These are phyloP conservation scores for Trichocomaceae sp. DNA, from an alignment of 2,329 filamentous ascomycete genomes.

Conservation along the genomic window DNA sequence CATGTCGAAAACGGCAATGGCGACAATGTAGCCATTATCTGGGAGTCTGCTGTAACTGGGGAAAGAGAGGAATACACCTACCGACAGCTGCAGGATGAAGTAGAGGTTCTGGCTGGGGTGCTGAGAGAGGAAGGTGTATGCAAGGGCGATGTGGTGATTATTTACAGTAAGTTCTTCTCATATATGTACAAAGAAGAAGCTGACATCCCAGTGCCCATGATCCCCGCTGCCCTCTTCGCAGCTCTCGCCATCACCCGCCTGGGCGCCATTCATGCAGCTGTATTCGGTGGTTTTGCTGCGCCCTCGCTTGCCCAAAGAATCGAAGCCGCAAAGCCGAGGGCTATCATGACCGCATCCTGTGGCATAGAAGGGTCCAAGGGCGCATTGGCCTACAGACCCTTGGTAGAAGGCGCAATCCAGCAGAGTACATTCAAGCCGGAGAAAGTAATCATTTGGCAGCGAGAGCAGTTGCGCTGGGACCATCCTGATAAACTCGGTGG, in stretches of 20 bases:
- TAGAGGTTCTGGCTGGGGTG: conserved; percentile 74
- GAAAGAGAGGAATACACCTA: conserved; percentile 71
- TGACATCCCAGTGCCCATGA: conserved; percentile 74
- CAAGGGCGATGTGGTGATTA: conserved; percentile 77
- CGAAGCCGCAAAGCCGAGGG: conserved; percentile 68
- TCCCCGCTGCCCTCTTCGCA: conserved; percentile 78
- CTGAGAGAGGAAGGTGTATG: conserved; percentile 73
- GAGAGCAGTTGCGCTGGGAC: conserved; percentile 69
- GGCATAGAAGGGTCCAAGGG: conserved; percentile 83
- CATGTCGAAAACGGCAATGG: conserved; percentile 79
- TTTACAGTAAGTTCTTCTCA: conserved; percentile 64
- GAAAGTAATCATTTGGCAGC: conserved; percentile 75
- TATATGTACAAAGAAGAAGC: conserved; percentile 8
- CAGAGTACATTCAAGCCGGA: conserved; percentile 64
- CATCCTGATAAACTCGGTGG: conserved; percentile 59
- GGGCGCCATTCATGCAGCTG: conserved; percentile 82
- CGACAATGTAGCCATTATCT: conserved; percentile 67
- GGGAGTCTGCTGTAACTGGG: conserved; percentile 77
- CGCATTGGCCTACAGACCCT: conserved; percentile 66
- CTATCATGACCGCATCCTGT: conserved; percentile 81
- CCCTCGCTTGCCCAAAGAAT: conserved; percentile 79
- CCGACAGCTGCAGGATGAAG: conserved; percentile 65
- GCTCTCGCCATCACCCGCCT: conserved; percentile 75
- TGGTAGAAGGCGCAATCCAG: conserved; percentile 66
- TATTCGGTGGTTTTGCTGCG: conserved; percentile 87